A percentile compares a stretch with the other conserved stretches of the same genome.
These are phyloP conservation scores for Colletotrichum horii DNA, from an alignment of 2,329 filamentous ascomycete species.

Conservation along the genomic window DNA sequence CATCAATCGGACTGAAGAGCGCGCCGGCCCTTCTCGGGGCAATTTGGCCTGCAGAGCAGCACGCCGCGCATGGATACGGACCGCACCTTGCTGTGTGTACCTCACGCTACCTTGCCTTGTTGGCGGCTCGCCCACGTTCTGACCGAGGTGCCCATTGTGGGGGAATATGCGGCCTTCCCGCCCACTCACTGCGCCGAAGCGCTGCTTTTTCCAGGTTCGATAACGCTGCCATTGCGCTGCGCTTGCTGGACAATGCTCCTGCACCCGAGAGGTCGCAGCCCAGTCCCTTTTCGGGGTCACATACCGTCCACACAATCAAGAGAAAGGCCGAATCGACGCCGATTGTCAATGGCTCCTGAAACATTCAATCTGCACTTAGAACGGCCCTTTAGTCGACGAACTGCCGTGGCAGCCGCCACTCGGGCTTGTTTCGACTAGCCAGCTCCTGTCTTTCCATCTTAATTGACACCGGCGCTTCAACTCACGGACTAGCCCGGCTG, in stretches of 20 bases:
- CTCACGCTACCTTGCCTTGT: neutral
- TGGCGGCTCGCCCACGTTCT: constrained; percentile 17
- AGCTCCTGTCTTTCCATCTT: constrained; percentile 3
- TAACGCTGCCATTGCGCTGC: neutral
- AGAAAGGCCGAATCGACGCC: constrained; percentile 27
- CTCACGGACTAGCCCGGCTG: constrained; percentile 13
- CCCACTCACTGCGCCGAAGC: constrained; percentile 29
- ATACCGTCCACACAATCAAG: constrained; percentile 14
- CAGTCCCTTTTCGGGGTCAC: constrained; percentile 2
- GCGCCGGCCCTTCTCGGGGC: constrained; percentile 28
- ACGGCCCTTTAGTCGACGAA: constrained; percentile 13
- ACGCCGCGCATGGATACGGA: constrained; percentile 14
- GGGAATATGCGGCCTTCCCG: constrained; percentile 24
- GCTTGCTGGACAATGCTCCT: neutral
- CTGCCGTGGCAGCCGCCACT: constrained; percentile 13
- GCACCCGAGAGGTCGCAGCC: constrained; percentile 14
- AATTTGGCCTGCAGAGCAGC: constrained; percentile 25
- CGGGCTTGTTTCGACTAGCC: neutral
- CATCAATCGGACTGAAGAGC: constrained; percentile 8
- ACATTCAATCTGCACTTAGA: constrained; percentile 15
- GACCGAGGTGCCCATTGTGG: constrained; percentile 28
- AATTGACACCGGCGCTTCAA: constrained; percentile 8
- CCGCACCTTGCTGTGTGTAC: constrained; percentile 17
- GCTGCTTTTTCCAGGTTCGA: neutral
- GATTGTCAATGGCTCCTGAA: constrained; percentile 22